These are phyloP conservation scores for Irpex sp. DNA, from an alignment of 1,284 basidiomycete species.

Conservation along the genomic window DNA sequence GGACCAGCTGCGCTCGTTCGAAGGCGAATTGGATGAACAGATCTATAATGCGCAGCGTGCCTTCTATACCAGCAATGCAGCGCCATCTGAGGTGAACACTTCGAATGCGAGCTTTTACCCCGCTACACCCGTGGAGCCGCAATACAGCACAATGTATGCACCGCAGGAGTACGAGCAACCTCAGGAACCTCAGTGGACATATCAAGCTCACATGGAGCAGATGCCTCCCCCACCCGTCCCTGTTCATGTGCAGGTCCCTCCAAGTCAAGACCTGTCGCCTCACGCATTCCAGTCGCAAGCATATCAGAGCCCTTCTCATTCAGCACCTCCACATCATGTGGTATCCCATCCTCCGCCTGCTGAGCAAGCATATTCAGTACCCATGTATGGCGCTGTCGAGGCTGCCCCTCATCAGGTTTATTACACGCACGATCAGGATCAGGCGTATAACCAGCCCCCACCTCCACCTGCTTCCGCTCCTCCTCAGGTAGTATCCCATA, in stretches of 20 bases:
- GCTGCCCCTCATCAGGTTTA: background rate
- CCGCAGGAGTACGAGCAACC: slow-evolving; percentile 7
- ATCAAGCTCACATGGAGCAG: background rate
- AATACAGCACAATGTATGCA: background rate
- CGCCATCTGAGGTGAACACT: background rate
- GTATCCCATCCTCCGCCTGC: slow-evolving; percentile 1
- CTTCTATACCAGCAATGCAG: slow-evolving; percentile 9
- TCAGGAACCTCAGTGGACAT: slow-evolving; percentile 6
- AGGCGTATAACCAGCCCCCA: background rate
- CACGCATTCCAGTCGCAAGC: background rate
- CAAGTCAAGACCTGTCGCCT: background rate
- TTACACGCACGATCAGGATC: slow-evolving; percentile 5
- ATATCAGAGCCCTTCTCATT: background rate
- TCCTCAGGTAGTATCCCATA: background rate
- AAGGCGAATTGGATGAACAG: slow-evolving; percentile 52
- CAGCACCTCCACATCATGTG: background rate
- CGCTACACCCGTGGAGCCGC: background rate
- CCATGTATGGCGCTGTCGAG: slow-evolving; percentile 17
- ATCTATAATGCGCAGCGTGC: slow-evolving; percentile 28
- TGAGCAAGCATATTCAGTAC: slow-evolving; percentile 11
- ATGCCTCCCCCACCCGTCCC: slow-evolving; percentile 7
- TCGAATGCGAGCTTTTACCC: background rate
- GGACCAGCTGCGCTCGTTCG: slow-evolving; percentile 55
- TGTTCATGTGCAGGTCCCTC: background rate
- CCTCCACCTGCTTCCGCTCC: background rate